Evolutionary conservation across 2,329 filamentous ascomycete species (phyloP).

Genomic region (Fusarium foetens): DNA sequence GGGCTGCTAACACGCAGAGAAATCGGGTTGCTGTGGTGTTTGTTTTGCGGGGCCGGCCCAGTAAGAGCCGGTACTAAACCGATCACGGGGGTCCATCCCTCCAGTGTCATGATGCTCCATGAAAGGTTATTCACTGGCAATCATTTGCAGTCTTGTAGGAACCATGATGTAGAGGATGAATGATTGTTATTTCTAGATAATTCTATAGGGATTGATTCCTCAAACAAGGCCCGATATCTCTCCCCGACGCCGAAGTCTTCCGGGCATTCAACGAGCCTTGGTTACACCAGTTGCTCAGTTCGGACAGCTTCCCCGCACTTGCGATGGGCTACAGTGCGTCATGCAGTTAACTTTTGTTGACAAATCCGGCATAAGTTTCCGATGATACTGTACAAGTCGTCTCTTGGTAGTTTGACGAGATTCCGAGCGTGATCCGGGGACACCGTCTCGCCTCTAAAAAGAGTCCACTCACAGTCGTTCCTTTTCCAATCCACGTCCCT

Average conservation of each 20-base stretch:
- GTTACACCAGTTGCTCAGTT: slow-evolving; percentile 12
- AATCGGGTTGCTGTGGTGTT: slow-evolving; percentile 24
- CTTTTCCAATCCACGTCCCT: slow-evolving; percentile 30
- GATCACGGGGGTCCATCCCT: slow-evolving; percentile 15
- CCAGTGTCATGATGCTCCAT: neutral
- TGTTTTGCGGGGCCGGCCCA: slow-evolving; percentile 16
- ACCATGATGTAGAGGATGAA: neutral
- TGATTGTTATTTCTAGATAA: neutral
- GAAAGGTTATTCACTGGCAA: slow-evolving; percentile 13
- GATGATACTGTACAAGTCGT: neutral
- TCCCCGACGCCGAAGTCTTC: slow-evolving; percentile 4
- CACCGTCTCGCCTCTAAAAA: slow-evolving; percentile 7
- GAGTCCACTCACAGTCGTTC: slow-evolving; percentile 12
- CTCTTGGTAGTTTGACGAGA: slow-evolving; percentile 18
- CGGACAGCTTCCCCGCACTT: slow-evolving; percentile 38
- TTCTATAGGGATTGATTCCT: neutral
- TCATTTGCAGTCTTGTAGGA: neutral
- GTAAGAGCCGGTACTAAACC: slow-evolving; percentile 8
- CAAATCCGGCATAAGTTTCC: slow-evolving; percentile 32
- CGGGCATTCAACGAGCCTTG: neutral
- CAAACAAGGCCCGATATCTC: neutral
- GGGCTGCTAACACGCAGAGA: slow-evolving; percentile 20
- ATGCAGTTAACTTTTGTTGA: slow-evolving; percentile 13
- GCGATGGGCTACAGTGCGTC: slow-evolving; percentile 26
- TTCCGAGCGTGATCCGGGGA: slow-evolving; percentile 26